These are phyloP conservation scores for Atkinsonella texensis DNA, from an alignment of 2,329 filamentous ascomycete species.

Conservation along the genomic window DNA sequence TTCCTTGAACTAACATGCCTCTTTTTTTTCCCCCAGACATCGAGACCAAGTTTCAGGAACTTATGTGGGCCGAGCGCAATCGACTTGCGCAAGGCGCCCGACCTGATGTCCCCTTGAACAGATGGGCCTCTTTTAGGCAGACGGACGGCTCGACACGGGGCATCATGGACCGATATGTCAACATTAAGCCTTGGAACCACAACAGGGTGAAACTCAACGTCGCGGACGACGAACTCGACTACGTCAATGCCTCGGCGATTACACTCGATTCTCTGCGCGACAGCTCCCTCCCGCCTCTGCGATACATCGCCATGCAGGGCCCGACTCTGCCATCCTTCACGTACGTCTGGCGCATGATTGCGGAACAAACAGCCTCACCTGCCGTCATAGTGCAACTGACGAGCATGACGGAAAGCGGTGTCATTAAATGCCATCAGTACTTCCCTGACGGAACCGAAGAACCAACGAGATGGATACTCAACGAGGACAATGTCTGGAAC, in stretches of 20 bases:
- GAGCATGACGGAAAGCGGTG: conserved; percentile 64
- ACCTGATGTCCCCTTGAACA: conserved; percentile 22
- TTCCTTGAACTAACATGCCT: neutral
- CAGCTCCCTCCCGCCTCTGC: conserved; percentile 27
- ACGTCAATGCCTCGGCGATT: conserved; percentile 74
- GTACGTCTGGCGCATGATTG: conserved; percentile 94
- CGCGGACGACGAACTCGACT: conserved; percentile 59
- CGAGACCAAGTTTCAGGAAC: conserved; percentile 37
- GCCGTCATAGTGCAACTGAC: conserved; percentile 93
- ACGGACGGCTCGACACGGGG: conserved; percentile 17
- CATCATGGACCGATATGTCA: conserved; percentile 67
- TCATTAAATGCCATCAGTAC: conserved; percentile 83
- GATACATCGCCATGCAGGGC: conserved; percentile 89
- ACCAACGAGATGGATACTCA: conserved; percentile 41
- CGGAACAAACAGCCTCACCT: conserved; percentile 58
- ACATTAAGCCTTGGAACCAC: conserved; percentile 81
- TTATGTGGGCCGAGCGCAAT: conserved; percentile 40
- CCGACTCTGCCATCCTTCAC: conserved; percentile 65
- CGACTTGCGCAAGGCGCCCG: conserved; percentile 29
- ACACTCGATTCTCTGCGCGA: conserved; percentile 34
- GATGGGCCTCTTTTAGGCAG: conserved; percentile 25
- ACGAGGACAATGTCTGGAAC: conserved; percentile 51
- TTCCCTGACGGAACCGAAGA: conserved; percentile 53
- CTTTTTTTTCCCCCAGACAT: conserved; percentile 26
- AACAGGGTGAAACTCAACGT: conserved; percentile 76